phyloP scores from a whole-genome alignment of 768 basidiomycete genomes.

The Lentinus tigrinus region DNA sequence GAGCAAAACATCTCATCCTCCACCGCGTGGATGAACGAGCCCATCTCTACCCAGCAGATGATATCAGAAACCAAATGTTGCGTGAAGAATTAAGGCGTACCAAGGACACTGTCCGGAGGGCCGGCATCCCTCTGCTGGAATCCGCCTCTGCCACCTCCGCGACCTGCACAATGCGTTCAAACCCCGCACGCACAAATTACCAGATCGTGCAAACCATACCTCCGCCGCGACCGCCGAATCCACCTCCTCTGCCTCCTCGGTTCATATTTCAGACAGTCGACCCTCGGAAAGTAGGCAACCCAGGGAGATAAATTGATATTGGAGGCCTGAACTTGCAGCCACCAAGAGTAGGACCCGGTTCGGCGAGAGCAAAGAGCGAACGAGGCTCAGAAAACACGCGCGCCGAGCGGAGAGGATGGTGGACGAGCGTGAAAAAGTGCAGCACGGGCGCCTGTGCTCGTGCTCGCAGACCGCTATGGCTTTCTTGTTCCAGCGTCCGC shows the following conservation, averaged over 20 bases:
- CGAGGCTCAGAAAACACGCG: not conserved
- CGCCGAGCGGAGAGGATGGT: constrained; percentile 6
- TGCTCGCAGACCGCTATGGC: constrained; percentile 11
- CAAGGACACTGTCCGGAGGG: constrained; percentile 78
- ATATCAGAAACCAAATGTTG: constrained; percentile 3
- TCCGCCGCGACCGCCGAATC: constrained; percentile 53
- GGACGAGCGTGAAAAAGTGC: constrained; percentile 17
- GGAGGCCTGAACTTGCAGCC: not conserved
- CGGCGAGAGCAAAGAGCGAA: not conserved
- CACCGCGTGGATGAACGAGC: constrained; percentile 89
- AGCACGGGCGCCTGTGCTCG: constrained; percentile 9
- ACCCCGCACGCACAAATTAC: not conserved
- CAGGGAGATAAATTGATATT: not conserved
- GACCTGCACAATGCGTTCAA: constrained; percentile 36
- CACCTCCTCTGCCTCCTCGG: constrained; percentile 57
- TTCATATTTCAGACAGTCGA: constrained; percentile 36
- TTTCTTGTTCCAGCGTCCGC: constrained; percentile 23
- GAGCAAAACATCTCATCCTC: constrained; percentile 98
- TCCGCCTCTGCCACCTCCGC: constrained; percentile 69
- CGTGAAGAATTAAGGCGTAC: constrained; percentile 37
- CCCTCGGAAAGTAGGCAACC: not conserved
- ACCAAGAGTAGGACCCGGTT: not conserved
- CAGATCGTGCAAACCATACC: constrained; percentile 28
- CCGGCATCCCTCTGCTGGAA: constrained; percentile 71
- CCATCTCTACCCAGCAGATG: constrained; percentile 65